These are phyloP conservation scores for Alternaria burnsii DNA, from an alignment of 2,329 filamentous ascomycete genomes.

Conservation along the genomic window DNA sequence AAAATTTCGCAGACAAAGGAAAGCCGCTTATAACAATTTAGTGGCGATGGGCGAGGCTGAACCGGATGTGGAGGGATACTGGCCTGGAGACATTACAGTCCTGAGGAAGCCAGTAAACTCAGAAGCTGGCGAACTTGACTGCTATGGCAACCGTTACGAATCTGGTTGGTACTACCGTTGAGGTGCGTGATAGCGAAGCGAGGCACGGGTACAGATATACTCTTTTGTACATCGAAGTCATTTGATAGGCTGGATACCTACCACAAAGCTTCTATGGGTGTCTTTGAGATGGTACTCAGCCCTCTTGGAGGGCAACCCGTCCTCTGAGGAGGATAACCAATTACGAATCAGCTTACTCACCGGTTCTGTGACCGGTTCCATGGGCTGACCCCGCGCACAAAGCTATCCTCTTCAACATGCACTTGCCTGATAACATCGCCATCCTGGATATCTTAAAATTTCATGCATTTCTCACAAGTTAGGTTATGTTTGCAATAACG, in stretches of 20 bases:
- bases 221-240: background rate
- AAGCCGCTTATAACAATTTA: constrained; percentile 57
- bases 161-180: constrained; percentile 62
- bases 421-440: constrained; percentile 3
- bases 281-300: background rate
- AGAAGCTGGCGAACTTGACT: constrained; percentile 56
- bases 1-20: constrained; percentile 62
- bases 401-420: background rate
- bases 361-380: constrained; percentile 18
- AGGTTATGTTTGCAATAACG: constrained; percentile 1
- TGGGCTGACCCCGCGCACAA: constrained; percentile 14
- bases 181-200: constrained; percentile 16
- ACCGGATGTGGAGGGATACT: constrained; percentile 62
- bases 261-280: background rate
- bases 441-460: background rate
- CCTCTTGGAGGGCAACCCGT: background rate
- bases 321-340: constrained; percentile 9
- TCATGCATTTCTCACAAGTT: constrained; percentile 1
- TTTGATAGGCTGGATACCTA: background rate
- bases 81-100: constrained; percentile 67
- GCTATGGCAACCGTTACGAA: constrained; percentile 64
- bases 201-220: background rate
- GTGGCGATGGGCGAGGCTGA: constrained; percentile 39
- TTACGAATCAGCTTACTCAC: constrained; percentile 16
- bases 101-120: constrained; percentile 56